phyloP scores from a whole-genome alignment of 306 rosid genomes.

The Cicer judaicum region DNA sequence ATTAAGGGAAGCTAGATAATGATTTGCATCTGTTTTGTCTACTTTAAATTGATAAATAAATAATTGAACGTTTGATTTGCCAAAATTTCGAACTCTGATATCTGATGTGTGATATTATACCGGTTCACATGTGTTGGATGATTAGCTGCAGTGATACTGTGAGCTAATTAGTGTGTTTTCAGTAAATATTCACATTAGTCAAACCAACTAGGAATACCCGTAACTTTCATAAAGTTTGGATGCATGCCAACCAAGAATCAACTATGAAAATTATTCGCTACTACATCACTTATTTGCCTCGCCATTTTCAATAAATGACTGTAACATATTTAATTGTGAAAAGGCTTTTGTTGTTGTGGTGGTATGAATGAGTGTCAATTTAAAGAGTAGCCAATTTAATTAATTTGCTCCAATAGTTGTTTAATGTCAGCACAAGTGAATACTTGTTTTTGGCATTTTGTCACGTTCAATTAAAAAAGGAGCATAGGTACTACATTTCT shows the following conservation, averaged over 20 bases:
- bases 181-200: slow-evolving; percentile 8
- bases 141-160: neutral
- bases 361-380: neutral
- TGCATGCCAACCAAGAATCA: neutral
- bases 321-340: neutral
- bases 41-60: slow-evolving; percentile 18
- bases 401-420: slow-evolving; percentile 8
- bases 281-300: neutral
- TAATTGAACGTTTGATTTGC: slow-evolving; percentile 22
- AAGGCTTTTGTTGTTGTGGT: neutral
- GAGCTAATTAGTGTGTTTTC: slow-evolving; percentile 29
- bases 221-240: no score
- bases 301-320: neutral
- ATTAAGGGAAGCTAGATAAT: neutral
- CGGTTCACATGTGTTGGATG: neutral
- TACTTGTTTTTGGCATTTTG: neutral
- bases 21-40: slow-evolving; percentile 28
- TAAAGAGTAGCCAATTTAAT: neutral
- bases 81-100: slow-evolving; percentile 17
- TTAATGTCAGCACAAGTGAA: slow-evolving; percentile 11
- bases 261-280: neutral
- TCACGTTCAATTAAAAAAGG: neutral
- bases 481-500: neutral
- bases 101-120: slow-evolving; percentile 1
- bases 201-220: slow-evolving; percentile 7